phyloP scores from a whole-genome alignment of 441 rosid genomes.

The Syzygium syzygioides region DNA sequence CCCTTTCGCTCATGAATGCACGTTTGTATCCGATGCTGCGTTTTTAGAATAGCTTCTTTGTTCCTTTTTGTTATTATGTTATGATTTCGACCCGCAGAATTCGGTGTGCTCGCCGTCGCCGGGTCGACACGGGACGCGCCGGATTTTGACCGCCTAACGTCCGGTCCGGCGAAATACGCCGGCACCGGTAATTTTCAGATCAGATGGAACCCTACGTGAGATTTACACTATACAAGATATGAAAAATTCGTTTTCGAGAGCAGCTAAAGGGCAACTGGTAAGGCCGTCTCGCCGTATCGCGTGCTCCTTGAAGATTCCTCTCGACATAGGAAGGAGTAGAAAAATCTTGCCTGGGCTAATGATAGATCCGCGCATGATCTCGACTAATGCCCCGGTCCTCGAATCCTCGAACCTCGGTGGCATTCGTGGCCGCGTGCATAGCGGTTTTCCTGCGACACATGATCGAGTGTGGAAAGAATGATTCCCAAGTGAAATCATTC shows the following conservation, averaged over 20 bases:
- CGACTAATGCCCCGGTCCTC: accelerated
- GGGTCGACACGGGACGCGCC: background rate
- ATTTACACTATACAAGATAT: too few species aligned
- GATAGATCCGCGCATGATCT: accelerated
- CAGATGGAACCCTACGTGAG: too few species aligned
- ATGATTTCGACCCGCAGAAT: too few species aligned
- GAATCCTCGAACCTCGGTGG: background rate
- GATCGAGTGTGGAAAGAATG: background rate
- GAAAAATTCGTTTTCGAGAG: background rate
- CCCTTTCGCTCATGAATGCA: background rate
- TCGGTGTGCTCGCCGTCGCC: background rate
- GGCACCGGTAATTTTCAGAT: too few species aligned
- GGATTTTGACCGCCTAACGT: background rate
- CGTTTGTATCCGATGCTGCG: background rate
- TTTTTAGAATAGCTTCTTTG: too few species aligned
- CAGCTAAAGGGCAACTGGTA: accelerated
- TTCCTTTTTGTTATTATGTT: too few species aligned
- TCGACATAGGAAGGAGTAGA: accelerated
- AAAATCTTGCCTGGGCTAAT: too few species aligned
- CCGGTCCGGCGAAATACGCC: accelerated
- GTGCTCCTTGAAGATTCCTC: background rate
- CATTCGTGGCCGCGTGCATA: background rate
- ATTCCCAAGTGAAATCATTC: too few species aligned
- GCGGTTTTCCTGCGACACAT: accelerated
- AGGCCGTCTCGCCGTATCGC: accelerated